These are phyloP conservation scores for Trypanosoma boissoni DNA, from an alignment of 208 protist genomes.

Conservation along the genomic window DNA sequence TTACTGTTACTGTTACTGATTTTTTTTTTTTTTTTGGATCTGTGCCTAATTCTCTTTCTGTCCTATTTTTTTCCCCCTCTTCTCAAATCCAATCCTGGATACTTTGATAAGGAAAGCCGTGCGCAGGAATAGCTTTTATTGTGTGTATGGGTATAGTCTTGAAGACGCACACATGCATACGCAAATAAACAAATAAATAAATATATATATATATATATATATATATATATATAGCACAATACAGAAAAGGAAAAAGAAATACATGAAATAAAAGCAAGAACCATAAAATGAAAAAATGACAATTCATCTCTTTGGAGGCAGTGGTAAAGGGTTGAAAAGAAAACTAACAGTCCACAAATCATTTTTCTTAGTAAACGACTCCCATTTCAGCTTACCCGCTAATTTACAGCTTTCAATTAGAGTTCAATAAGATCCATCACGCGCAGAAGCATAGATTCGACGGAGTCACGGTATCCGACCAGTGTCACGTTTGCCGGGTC, in stretches of 20 bases:
- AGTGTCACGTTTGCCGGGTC: conserved; percentile 71
- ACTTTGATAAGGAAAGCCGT: no score
- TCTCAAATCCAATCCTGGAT: no score
- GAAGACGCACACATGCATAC: no score
- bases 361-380: no score
- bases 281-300: conserved; percentile 16
- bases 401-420: conserved; percentile 3
- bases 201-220: not conserved
- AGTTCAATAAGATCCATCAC: conserved; percentile 44
- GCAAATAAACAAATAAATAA: not conserved
- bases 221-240: conserved; percentile 9
- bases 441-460: conserved; percentile 57
- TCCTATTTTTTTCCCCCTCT: no score
- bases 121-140: no score
- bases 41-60: no score
- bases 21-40: not conserved
- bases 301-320: not conserved
- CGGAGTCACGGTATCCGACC: conserved; percentile 52
- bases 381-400: not conserved
- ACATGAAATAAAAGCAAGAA: not conserved
- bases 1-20: conserved; percentile 1
- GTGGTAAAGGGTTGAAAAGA: not conserved
- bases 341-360: not conserved
- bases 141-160: no score
- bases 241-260: conserved; percentile 12